phyloP scores from a whole-genome alignment of 805 yeast species.

The Ogataea paraovalis region DNA sequence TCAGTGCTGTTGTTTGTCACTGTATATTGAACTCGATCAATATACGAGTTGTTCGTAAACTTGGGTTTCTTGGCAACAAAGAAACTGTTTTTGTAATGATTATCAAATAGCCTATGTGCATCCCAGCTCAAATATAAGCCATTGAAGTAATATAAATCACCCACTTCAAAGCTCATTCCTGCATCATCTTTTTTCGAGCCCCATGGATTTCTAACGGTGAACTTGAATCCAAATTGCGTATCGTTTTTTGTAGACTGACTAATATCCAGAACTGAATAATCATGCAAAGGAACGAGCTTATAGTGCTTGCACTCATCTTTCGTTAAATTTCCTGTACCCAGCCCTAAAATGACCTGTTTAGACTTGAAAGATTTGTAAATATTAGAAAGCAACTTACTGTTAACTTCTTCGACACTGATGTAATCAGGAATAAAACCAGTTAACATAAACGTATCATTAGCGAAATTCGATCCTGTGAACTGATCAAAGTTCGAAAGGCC shows the following conservation, averaged over 20 bases:
- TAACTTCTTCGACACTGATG: slow-evolving; percentile 32
- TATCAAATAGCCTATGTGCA: slow-evolving; percentile 22
- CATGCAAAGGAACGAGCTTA: slow-evolving; percentile 57
- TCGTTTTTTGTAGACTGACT: not conserved
- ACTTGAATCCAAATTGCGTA: slow-evolving; percentile 11
- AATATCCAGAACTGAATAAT: slow-evolving; percentile 56
- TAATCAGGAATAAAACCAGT: slow-evolving; percentile 76
- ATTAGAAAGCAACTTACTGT: slow-evolving; percentile 27
- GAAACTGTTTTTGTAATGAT: slow-evolving; percentile 24
- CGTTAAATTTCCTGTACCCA: slow-evolving; percentile 61
- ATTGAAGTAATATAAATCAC: slow-evolving; percentile 38
- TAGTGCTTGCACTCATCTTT: slow-evolving; percentile 30
- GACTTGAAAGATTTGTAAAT: slow-evolving; percentile 28
- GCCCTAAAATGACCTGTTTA: slow-evolving; percentile 47
- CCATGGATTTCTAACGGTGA: slow-evolving; percentile 48
- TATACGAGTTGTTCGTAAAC: slow-evolving; percentile 16
- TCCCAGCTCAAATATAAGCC: slow-evolving; percentile 69
- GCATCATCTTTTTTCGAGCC: slow-evolving; percentile 4
- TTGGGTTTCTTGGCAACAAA: slow-evolving; percentile 29
- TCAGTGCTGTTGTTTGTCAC: slow-evolving; percentile 30
- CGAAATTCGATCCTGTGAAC: slow-evolving; percentile 74
- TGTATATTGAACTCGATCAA: slow-evolving; percentile 33
- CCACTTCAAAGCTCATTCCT: slow-evolving; percentile 25
- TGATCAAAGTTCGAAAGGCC: slow-evolving; percentile 46
- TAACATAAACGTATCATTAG: slow-evolving; percentile 59